Base-by-base conservation (phyloP, 2,329 filamentous ascomycete species). In the Aureobasidium sp. region DNA sequence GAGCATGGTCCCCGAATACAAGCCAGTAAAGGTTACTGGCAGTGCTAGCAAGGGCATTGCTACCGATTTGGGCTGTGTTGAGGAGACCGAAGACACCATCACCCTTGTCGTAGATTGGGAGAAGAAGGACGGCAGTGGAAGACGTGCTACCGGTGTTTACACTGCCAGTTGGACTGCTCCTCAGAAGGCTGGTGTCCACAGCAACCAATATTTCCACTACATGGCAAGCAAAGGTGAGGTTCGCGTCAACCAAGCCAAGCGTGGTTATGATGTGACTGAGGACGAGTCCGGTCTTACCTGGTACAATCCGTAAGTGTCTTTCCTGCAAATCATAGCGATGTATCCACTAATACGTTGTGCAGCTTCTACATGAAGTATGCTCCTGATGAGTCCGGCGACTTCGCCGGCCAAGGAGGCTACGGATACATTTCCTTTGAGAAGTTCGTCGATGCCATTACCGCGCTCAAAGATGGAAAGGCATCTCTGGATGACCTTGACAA, bases 151-250 rank as follows among this genome's bases (percentile, higher is more conserved):
- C 1, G 90, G 83, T 53, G 89, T 96, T 6, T 96, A 95, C 72
- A 96, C 91, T 11, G 88, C 90, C 10, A 91, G 86, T 35, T 96
- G 90, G 90, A 95, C 90, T 1, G 91, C 91, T 6, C 90, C 91
- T 11, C 87, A 94, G 68, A 87, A 85, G 64, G 90, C 90, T 0
- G 90, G 91, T 45, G 90, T 96, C n/a, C 91, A 96, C 72, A 91
- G 86, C 1, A 95, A 95, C 69, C 90, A 96, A 73, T 93, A 95
- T 73, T 96, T 96, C 76, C 90, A 96, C 72, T 95, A 93, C 73
- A 85, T 96, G 73, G 90, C 81, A 3, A 79, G 81, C 56, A 81
- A 84, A 54, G 90, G 90, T 59, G 90, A 96, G 73, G 83, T 96
- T 62, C 82, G 88, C 56, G 81, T 95, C 63, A 88, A 96, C 74